Evolutionary conservation across 306 rosid genomes (phyloP).

Genomic region (Inga leiocalycina): DNA sequence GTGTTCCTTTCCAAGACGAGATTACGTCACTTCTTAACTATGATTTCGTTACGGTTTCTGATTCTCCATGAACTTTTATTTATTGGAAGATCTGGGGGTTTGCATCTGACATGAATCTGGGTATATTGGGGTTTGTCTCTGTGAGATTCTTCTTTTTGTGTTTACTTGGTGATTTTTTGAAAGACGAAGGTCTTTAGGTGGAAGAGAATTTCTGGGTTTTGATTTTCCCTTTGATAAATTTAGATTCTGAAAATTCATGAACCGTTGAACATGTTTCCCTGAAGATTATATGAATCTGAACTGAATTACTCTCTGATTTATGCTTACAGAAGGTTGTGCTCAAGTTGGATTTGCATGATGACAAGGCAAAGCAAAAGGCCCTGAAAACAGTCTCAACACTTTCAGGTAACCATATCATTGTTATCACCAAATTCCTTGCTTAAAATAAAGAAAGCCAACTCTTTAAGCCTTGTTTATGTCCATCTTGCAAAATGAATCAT

Average conservation of each 20-base stretch:
- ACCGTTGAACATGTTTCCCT: not conserved
- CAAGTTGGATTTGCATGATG: conserved; percentile 76
- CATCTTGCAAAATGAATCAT: too few relatives aligned
- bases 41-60: not conserved
- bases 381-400: conserved; percentile 82
- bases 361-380: conserved; percentile 90
- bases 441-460: not conserved
- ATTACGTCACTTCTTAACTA: conserved; percentile 26
- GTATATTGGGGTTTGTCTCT: not conserved
- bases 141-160: not conserved
- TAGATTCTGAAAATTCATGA: conserved; percentile 26
- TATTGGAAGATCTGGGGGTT: not conserved
- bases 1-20: conserved; percentile 7
- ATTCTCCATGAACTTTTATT: conserved; percentile 32
- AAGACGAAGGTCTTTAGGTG: not conserved
- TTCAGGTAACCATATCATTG: conserved; percentile 55
- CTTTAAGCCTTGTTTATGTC: not conserved
- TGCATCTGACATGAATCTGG: conserved; percentile 27
- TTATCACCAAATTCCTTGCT: not conserved
- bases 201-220: not conserved
- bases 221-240: conserved; percentile 12
- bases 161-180: not conserved
- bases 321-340: conserved; percentile 72
- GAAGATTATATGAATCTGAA: conserved; percentile 32
- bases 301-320: conserved; percentile 37